Evolutionary conservation across 805 yeast genomes (phyloP).

Genomic region (Lipomyces sp.): DNA sequence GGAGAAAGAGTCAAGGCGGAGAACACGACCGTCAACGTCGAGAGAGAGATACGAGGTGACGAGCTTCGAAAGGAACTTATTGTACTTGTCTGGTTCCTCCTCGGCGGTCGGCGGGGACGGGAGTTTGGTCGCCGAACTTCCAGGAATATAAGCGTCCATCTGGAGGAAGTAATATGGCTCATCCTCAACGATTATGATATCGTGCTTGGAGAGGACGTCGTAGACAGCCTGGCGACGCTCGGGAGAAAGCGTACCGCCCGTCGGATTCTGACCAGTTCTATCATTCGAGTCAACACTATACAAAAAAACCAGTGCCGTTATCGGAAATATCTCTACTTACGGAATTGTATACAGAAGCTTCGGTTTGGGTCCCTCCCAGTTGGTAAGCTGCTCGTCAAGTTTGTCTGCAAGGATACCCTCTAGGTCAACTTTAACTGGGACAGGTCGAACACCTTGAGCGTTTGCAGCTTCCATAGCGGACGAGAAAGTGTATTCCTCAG

Average conservation of each 20-base stretch:
- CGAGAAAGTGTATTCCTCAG: constrained; percentile 77
- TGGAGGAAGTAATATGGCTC: constrained; percentile 85
- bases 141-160: constrained; percentile 45
- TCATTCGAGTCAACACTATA: background rate
- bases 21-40: constrained; percentile 77
- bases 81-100: constrained; percentile 49
- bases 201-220: constrained; percentile 65
- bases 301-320: background rate
- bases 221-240: constrained; percentile 65
- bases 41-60: constrained; percentile 69
- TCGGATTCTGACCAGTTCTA: constrained; percentile 80
- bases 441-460: constrained; percentile 62
- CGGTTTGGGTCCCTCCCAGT: constrained; percentile 63
- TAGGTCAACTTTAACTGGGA: constrained; percentile 69
- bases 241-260: constrained; percentile 67
- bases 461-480: constrained; percentile 73
- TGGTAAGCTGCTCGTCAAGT: constrained; percentile 58
- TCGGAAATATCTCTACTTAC: constrained; percentile 15
- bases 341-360: constrained; percentile 43
- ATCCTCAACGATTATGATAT: constrained; percentile 75
- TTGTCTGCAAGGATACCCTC: constrained; percentile 66
- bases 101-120: constrained; percentile 41
- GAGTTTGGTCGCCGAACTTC: constrained; percentile 18
- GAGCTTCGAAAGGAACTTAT: constrained; percentile 55
- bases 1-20: constrained; percentile 78